Percentiles rank a stretch among this genome's conserved stretches.
Conservation (phyloP, 495 filamentous ascomycete species). For the Trypethelium eluteriae region DNA sequence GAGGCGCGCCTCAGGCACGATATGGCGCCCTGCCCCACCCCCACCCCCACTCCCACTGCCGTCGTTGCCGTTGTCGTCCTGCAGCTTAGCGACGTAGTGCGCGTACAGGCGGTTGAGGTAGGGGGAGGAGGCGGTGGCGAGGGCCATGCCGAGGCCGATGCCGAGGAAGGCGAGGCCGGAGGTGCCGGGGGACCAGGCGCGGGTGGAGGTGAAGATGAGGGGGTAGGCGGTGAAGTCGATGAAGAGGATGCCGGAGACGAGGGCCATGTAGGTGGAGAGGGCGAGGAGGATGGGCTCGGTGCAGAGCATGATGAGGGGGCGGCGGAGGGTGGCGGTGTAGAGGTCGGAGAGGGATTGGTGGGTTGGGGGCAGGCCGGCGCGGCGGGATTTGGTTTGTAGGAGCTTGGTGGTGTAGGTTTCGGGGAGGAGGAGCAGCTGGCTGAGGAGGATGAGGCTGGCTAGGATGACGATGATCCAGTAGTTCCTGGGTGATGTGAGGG, state of each 20-base stretch:
- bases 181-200: constrained; percentile 24
- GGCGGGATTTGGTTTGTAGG: neutral
- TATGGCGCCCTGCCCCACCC: too few relatives aligned
- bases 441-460: neutral
- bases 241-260: constrained; percentile 31
- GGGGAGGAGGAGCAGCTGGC: neutral
- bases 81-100: neutral
- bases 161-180: constrained; percentile 24
- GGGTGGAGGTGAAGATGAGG: constrained; percentile 21
- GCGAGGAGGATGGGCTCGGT: constrained; percentile 42
- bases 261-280: constrained; percentile 46
- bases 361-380: neutral
- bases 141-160: constrained; percentile 7
- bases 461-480: neutral
- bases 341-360: neutral
- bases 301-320: constrained; percentile 38
- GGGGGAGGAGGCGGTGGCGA: neutral
- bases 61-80: too few relatives aligned
- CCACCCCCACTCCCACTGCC: too few relatives aligned
- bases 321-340: constrained; percentile 42
- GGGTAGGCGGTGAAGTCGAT: constrained; percentile 29
- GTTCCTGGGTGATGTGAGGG: neutral
- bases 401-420: neutral
- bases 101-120: neutral
- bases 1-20: too few relatives aligned